Conservation (phyloP, 1,284 basidiomycete genomes). For the Sphaerobolus stellatus region DNA sequence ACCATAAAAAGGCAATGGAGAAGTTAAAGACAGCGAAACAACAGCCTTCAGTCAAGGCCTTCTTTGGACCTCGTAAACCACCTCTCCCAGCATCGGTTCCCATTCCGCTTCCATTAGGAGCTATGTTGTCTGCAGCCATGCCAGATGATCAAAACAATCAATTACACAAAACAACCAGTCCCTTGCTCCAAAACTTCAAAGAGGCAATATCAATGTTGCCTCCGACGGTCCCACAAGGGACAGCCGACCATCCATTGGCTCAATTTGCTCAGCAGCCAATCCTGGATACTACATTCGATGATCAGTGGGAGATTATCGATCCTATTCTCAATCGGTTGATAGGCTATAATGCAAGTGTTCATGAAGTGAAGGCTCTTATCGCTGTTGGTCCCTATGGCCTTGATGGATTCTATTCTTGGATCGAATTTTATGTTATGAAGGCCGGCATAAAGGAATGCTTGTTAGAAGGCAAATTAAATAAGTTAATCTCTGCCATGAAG, state of each 20-base stretch:
- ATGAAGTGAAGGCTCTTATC: neutral
- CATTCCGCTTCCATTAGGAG: no score
- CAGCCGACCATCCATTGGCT: neutral
- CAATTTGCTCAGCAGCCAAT: neutral
- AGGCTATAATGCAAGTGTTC: neutral
- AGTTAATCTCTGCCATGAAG: neutral
- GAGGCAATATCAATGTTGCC: neutral
- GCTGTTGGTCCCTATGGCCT: neutral
- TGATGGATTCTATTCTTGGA: neutral
- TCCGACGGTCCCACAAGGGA: neutral
- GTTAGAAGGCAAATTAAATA: neutral
- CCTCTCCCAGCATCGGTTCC: no score
- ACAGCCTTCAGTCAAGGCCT: no score
- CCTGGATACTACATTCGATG: neutral
- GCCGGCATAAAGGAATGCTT: neutral
- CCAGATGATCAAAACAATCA: no score
- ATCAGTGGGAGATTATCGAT: conserved; percentile 1
- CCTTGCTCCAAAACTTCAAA: no score
- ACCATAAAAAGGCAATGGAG: no score
- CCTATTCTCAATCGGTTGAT: neutral
- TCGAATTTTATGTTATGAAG: neutral
- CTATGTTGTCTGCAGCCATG: no score
- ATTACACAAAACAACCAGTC: no score
- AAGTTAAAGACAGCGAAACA: no score
- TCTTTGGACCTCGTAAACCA: no score